These are phyloP conservation scores for Lasiosphaeria ovina DNA, from an alignment of 495 filamentous ascomycete species.

Conservation along the genomic window DNA sequence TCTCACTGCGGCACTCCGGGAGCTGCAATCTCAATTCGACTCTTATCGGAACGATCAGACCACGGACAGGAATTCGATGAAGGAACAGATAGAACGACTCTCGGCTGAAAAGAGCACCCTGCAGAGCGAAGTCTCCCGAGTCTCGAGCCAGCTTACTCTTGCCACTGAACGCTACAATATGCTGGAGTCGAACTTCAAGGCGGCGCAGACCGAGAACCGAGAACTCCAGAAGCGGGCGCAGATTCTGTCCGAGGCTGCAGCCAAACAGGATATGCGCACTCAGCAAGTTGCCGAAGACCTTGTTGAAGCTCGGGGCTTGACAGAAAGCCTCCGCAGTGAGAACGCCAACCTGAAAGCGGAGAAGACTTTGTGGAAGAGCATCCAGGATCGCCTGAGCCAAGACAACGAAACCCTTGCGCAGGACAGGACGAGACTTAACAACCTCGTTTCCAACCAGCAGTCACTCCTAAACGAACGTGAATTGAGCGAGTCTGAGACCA, in stretches of 20 bases:
- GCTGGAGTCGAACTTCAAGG: slow-evolving; percentile 81
- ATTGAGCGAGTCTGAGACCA: slow-evolving; percentile 74
- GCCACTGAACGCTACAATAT: slow-evolving; percentile 82
- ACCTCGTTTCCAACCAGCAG: slow-evolving; percentile 74
- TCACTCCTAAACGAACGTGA: slow-evolving; percentile 88
- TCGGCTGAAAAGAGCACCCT: slow-evolving; percentile 77
- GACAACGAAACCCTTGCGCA: slow-evolving; percentile 83
- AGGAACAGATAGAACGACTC: slow-evolving; percentile 80
- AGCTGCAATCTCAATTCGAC: slow-evolving; percentile 88
- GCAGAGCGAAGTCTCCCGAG: slow-evolving; percentile 71
- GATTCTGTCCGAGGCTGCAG: slow-evolving; percentile 71
- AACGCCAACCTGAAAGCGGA: slow-evolving; percentile 91
- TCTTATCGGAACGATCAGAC: slow-evolving; percentile 80
- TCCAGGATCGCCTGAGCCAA: slow-evolving; percentile 79
- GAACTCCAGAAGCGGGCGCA: slow-evolving; percentile 81
- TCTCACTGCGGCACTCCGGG: slow-evolving; percentile 58
- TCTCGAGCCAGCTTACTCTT: slow-evolving; percentile 78
- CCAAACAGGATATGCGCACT: slow-evolving; percentile 82
- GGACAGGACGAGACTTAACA: slow-evolving; percentile 78
- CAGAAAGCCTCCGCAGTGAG: slow-evolving; percentile 86
- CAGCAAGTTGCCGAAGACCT: slow-evolving; percentile 94
- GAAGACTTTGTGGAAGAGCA: slow-evolving; percentile 85
- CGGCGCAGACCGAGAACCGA: slow-evolving; percentile 76
- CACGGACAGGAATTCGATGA: slow-evolving; percentile 73
- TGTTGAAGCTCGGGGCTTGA: slow-evolving; percentile 74